These are phyloP conservation scores for Spathaspora jeffriesii DNA, from an alignment of 1,139 yeast genomes.

Conservation along the genomic window DNA sequence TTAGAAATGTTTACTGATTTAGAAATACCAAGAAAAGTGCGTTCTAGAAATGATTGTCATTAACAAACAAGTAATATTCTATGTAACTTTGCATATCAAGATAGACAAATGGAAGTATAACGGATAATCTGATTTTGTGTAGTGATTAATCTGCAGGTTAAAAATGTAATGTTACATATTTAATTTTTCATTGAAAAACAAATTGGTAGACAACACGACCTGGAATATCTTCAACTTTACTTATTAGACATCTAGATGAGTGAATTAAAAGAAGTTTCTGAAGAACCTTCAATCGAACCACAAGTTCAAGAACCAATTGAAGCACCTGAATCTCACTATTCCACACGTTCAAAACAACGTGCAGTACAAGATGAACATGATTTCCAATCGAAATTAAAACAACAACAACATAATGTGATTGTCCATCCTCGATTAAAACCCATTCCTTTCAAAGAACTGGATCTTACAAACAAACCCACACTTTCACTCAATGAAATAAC, in stretches of 20 bases:
- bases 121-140: not conserved
- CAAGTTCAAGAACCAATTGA: conserved; percentile 17
- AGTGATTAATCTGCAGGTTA: too few species aligned
- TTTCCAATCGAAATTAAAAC: conserved; percentile 21
- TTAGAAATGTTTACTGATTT: too few species aligned
- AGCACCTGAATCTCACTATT: conserved; percentile 18
- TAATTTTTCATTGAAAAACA: not conserved
- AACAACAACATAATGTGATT: conserved; percentile 28
- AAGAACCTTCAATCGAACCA: conserved; percentile 23
- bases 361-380: conserved; percentile 17
- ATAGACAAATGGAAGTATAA: too few species aligned
- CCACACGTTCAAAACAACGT: conserved; percentile 26
- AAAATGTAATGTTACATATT: conserved; percentile 1
- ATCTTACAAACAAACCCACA: conserved; percentile 18
- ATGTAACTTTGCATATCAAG: too few species aligned
- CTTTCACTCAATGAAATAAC: conserved; percentile 11
- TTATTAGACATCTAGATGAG: conserved; percentile 3
- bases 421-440: conserved; percentile 50
- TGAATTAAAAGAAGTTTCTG: conserved; percentile 11
- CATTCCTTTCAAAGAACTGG: conserved; percentile 37
- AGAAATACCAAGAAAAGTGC: too few species aligned
- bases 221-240: not conserved
- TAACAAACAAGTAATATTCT: too few species aligned
- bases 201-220: conserved; percentile 1
- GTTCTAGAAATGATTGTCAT: too few species aligned